Base-by-base conservation (phyloP, 148 eudicot genomes). In the Cornus kousa region DNA sequence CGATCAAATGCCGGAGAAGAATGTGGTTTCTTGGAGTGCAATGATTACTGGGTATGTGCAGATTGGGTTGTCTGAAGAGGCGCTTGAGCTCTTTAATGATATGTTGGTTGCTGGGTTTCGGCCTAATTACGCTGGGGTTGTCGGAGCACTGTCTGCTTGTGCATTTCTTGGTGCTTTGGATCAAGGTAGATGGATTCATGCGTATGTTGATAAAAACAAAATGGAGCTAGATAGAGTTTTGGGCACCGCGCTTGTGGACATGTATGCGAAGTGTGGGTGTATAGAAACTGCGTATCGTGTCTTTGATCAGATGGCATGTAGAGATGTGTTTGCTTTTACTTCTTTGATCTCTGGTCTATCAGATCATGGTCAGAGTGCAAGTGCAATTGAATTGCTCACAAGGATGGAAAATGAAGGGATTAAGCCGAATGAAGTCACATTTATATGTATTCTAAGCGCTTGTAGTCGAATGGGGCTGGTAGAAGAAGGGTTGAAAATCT, bases 131-230 rank as follows among this genome's bases (percentile, higher is more conserved):
- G 79, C 93, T 17, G 82, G 83, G 24, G 19, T 90, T 5, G 92
- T 93, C 0, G 91, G 91, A n/a, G 92, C 89, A 11, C 86, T 93
- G 24, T 83, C 90, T 0, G 92, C 95, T 0, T 91, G 95, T 77
- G 87, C 89, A 11, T 78, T 74, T 71, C 94, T 93, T 55, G 92
- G 95, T 67, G 90, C 92, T 22, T 48, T 91, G 59, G 93, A 85
- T 67, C 93, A 88, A 66, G 97, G 97, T 73, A 88, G 83, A 86
- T 90, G 93, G 95, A 87, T 93, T 67, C 95, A 93, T 70, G 84
- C 87, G 0, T 88, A 85, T 60, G 82, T 93, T 0, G 83, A 82
- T 55, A 86, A 81, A 62, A 82, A 68, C 22, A 72, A 74, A 50
- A 50, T 93, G 80, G 88, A 84, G 71, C 62, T 90, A 73, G 93